Conservation (phyloP, 129 eudicot genomes). For the Lactuca saligna region DNA sequence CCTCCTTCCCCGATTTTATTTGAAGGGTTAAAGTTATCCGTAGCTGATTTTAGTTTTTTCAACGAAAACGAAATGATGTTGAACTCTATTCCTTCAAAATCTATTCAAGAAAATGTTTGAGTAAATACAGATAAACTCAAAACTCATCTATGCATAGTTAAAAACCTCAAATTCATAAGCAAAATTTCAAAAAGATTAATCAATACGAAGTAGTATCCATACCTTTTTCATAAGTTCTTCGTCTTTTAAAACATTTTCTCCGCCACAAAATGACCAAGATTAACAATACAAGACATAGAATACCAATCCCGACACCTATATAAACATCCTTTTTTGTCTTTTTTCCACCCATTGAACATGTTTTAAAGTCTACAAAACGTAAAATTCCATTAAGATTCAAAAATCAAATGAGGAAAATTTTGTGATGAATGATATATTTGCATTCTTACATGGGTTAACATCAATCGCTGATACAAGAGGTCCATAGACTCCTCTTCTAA, state of each 20-base stretch:
- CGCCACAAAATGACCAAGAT: conserved; percentile 50
- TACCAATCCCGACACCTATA: conserved; percentile 48
- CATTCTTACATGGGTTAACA: conserved; percentile 63
- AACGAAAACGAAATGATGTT: conserved; percentile 64
- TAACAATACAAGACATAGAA: conserved; percentile 21
- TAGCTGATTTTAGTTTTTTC: conserved; percentile 69
- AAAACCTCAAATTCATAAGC: conserved; percentile 1
- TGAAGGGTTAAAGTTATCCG: conserved; percentile 58
- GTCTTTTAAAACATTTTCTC: conserved; percentile 39
- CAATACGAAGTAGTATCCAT: conserved; percentile 8
- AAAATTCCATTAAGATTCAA: neutral
- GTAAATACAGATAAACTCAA: too few relatives aligned
- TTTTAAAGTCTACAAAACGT: conserved; percentile 43
- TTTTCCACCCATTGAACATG: conserved; percentile 37
- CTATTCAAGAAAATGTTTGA: conserved; percentile 35
- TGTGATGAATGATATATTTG: neutral
- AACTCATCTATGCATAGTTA: neutral
- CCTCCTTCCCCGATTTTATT: conserved; percentile 91
- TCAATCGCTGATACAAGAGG: conserved; percentile 89
- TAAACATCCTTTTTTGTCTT: conserved; percentile 33
- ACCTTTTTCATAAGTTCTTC: conserved; percentile 43
- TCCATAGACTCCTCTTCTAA: conserved; percentile 81
- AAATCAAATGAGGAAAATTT: neutral
- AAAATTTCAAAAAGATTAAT: conserved; percentile 9
- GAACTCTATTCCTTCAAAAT: conserved; percentile 63